These are phyloP conservation scores for Trichoderma hamatum DNA, from an alignment of 2,329 filamentous ascomycete genomes.

Conservation along the genomic window DNA sequence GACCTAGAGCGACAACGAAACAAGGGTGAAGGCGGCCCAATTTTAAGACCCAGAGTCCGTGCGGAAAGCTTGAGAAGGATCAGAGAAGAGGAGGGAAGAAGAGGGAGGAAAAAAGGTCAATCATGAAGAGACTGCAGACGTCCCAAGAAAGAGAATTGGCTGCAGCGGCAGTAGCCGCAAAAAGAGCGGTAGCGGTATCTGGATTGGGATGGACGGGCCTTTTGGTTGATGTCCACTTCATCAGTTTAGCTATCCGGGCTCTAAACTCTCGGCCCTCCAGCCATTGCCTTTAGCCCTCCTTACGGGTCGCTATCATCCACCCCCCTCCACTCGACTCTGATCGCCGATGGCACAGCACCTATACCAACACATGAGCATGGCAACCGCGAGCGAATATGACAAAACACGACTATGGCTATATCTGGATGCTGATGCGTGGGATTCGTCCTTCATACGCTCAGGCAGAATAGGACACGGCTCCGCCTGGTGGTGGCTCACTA, in stretches of 20 bases:
- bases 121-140: neutral
- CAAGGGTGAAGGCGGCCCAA: conserved; percentile 15
- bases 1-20: neutral
- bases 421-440: neutral
- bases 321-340: conserved; percentile 23
- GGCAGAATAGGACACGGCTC: conserved; percentile 24
- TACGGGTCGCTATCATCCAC: conserved; percentile 9
- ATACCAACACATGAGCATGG: conserved; percentile 6
- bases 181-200: conserved; percentile 22
- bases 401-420: neutral
- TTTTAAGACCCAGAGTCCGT: conserved; percentile 22
- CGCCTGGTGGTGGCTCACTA: conserved; percentile 15
- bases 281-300: conserved; percentile 4
- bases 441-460: conserved; percentile 11
- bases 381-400: neutral
- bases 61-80: conserved; percentile 1
- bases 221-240: conserved; percentile 21
- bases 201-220: conserved; percentile 18
- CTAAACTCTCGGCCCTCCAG: neutral
- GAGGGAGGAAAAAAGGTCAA: neutral
- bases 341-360: conserved; percentile 16
- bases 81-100: neutral
- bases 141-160: conserved; percentile 3
- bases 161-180: neutral
- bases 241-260: conserved; percentile 20